These are phyloP conservation scores for Evansstolkia leycettana DNA, from an alignment of 495 filamentous ascomycete species.

Conservation along the genomic window DNA sequence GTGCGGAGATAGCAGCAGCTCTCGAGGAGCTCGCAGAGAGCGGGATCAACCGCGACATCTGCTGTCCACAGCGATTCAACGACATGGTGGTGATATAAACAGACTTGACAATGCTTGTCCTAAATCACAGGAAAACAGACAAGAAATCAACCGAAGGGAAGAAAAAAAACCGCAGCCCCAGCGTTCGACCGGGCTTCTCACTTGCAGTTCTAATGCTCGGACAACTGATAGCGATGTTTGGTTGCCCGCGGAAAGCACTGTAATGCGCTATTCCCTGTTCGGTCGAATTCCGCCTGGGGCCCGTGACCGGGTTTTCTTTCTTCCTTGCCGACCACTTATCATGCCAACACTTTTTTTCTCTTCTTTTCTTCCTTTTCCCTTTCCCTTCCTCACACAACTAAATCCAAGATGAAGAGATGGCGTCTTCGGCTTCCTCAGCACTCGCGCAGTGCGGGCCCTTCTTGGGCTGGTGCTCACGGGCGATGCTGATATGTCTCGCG, in stretches of 20 bases:
- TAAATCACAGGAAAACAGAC: no score
- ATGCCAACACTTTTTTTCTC: constrained; percentile 2
- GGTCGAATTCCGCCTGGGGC: constrained; percentile 20
- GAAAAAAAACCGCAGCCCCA: constrained; percentile 1
- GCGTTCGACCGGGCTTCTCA: no score
- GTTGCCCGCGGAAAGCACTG: constrained; percentile 35
- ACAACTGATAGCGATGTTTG: constrained; percentile 12
- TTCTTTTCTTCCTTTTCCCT: constrained; percentile 6
- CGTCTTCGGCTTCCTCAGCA: constrained; percentile 30
- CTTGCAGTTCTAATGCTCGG: constrained; percentile 12
- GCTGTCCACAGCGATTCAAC: constrained; percentile 30
- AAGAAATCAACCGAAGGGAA: background rate
- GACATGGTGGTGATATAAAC: constrained; percentile 18
- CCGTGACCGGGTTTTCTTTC: constrained; percentile 9
- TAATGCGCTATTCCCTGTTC: constrained; percentile 12
- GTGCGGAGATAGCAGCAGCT: constrained; percentile 5
- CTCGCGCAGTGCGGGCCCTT: constrained; percentile 22
- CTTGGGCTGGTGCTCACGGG: constrained; percentile 26
- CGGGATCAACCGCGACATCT: constrained; percentile 26
- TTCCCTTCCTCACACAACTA: constrained; percentile 40
- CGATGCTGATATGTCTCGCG: constrained; percentile 40
- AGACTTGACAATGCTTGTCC: no score
- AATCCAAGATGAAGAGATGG: constrained; percentile 43
- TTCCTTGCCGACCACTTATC: constrained; percentile 14
- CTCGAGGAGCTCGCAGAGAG: constrained; percentile 16